Base-by-base conservation (phyloP, 257 asterid genomes). In the Solanum appendiculatum region DNA sequence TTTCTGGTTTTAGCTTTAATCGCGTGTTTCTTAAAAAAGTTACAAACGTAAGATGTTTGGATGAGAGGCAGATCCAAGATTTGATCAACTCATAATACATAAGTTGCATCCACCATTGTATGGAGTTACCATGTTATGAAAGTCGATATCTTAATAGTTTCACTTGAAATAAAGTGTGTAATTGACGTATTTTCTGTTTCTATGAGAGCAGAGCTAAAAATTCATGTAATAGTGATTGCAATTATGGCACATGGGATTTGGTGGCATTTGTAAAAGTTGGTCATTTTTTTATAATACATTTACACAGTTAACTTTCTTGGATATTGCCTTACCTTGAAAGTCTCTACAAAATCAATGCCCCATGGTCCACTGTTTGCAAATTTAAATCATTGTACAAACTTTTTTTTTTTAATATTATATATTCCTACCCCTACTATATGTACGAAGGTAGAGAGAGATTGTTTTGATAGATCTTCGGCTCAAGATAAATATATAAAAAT, bases 201-300 rank as follows among this genome's bases (percentile, higher is more conserved):
- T 58, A 21, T 5, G 21, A 21, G 0, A 8, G 66, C 66, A 56
- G 9, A 56, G 14, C 66, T 58, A 58, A n/a, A n/a, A 10, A 63
- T 5, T 63, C 33, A 63, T n/a, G 13, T 63, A 25, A 11, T 63
- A 33, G 16, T n/a, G 16, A 60, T 60, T 60, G 86, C 90, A 78
- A 85, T 85, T 16, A 88, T 80, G 77, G 80, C 75, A 88, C 90
- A 85, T 88, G 83, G 64, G 23, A 25, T 13, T 84, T 4, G 21
- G 21, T 29, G 69, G 23, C n/a, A 42, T 27, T 33, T 39, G 82
- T n/a, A 31, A 23, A 54, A 40, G n/a, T 77, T 51, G 46, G 6
- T 40, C 64, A 48, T 29, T 18, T n/a, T 56, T 78, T 21, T 5
- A 29, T 48, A 48, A 78, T 27, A 78, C 64, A 78, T 51, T 44